phyloP scores from a whole-genome alignment of 352 stramenopile species.

The Globisporangium paddicum region DNA sequence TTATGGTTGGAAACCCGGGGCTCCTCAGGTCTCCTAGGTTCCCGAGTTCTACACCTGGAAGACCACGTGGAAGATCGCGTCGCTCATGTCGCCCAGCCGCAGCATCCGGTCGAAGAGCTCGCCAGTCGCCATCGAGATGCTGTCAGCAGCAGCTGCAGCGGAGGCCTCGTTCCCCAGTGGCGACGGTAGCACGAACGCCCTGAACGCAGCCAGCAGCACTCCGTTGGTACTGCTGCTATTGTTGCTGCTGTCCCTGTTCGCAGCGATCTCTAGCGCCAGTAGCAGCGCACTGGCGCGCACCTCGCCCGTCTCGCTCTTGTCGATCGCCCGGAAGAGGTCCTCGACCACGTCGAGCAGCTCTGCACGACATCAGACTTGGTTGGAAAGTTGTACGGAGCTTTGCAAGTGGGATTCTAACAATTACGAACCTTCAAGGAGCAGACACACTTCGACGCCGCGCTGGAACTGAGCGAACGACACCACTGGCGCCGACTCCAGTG shows the following conservation, averaged over 20 bases:
- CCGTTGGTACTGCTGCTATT: neutral
- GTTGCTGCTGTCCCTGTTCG: neutral
- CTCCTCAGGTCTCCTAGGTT: too few species aligned
- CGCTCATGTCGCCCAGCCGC: slow-evolving; percentile 1
- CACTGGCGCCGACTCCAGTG: neutral
- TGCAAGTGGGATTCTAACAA: neutral
- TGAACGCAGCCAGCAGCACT: neutral
- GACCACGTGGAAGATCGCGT: slow-evolving; percentile 9
- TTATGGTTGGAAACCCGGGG: neutral
- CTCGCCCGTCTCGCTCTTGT: slow-evolving; percentile 10
- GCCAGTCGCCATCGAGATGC: neutral
- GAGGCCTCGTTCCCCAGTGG: neutral
- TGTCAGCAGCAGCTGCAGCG: neutral
- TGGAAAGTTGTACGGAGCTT: neutral
- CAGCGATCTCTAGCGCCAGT: slow-evolving; percentile 5
- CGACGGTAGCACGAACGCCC: neutral
- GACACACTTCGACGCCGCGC: slow-evolving; percentile 9
- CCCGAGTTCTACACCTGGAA: neutral
- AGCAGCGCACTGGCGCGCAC: slow-evolving; percentile 6
- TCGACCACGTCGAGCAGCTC: slow-evolving; percentile 9
- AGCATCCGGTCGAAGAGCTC: slow-evolving; percentile 8
- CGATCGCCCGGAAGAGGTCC: slow-evolving; percentile 10
- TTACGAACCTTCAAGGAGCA: slow-evolving; percentile 14
- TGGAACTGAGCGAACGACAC: slow-evolving; percentile 11
- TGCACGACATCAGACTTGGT: neutral